A percentile compares a stretch with the other conserved stretches of the same genome.
Evolutionary conservation across 2,329 filamentous ascomycete species (phyloP).

Genomic region (Arthrinium puccinioides): DNA sequence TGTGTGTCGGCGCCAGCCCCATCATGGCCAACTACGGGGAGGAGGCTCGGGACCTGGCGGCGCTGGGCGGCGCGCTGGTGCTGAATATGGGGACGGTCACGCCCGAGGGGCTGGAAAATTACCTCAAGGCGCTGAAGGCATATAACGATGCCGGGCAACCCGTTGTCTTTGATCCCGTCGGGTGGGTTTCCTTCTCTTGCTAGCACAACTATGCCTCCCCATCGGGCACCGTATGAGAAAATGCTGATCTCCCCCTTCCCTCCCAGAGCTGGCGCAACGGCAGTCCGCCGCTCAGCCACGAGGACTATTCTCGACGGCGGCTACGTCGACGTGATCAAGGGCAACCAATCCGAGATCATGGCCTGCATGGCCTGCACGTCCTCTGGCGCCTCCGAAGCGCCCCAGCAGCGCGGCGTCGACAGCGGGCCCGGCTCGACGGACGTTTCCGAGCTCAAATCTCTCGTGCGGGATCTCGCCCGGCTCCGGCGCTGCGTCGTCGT

Average conservation of each 20-base stretch:
- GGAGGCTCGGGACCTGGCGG: constrained; percentile 75
- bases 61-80: constrained; percentile 70
- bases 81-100: constrained; percentile 95
- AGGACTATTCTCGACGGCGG: constrained; percentile 63
- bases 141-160: constrained; percentile 75
- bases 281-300: constrained; percentile 63
- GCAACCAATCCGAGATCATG: constrained; percentile 89
- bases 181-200: constrained; percentile 36
- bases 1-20: constrained; percentile 72
- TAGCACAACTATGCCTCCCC: constrained; percentile 1
- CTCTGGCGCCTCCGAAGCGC: constrained; percentile 9
- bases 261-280: constrained; percentile 66
- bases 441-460: constrained; percentile 45
- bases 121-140: constrained; percentile 64
- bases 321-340: constrained; percentile 85
- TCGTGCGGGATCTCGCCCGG: constrained; percentile 61
- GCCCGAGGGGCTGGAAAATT: constrained; percentile 63
- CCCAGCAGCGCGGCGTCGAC: constrained; percentile 79
- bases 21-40: constrained; percentile 89
- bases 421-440: constrained; percentile 47
- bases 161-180: constrained; percentile 83
- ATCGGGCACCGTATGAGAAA: constrained; percentile 1
- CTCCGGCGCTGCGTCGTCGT: constrained; percentile 67
- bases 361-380: constrained; percentile 65
- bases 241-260: constrained; percentile 1